Conservation (phyloP, 768 basidiomycete species). For the Antrodiella citrinella region DNA sequence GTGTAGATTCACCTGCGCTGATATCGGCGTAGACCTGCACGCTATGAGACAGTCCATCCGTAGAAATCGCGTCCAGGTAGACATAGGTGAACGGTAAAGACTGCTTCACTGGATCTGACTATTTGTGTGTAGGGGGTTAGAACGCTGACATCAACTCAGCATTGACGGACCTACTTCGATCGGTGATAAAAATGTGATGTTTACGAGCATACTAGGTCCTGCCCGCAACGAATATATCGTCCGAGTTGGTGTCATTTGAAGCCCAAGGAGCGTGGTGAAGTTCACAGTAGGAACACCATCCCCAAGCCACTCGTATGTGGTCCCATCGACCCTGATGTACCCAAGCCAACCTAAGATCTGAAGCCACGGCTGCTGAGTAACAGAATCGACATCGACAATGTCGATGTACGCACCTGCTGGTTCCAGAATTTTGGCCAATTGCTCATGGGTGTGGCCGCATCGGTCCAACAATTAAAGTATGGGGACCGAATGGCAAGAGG, state of each 20-base stretch:
- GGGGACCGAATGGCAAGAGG: slow-evolving; percentile 22
- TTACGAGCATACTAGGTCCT: slow-evolving; percentile 26
- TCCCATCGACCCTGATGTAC: slow-evolving; percentile 6
- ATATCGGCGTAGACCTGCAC: slow-evolving; percentile 33
- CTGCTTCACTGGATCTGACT: slow-evolving; percentile 28
- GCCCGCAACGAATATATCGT: slow-evolving; percentile 25
- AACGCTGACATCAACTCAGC: background rate
- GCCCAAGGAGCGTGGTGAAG: background rate
- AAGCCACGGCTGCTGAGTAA: background rate
- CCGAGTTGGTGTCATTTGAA: slow-evolving; percentile 27
- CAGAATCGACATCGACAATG: background rate
- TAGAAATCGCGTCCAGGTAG: slow-evolving; percentile 21
- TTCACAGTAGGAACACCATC: background rate
- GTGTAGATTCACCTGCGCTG: slow-evolving; percentile 24
- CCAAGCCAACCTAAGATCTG: slow-evolving; percentile 5
- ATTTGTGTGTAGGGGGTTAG: background rate
- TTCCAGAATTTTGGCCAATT: slow-evolving; percentile 14
- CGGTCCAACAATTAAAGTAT: slow-evolving; percentile 17
- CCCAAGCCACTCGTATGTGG: slow-evolving; percentile 13
- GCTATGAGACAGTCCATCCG: slow-evolving; percentile 24
- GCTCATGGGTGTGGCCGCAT: background rate
- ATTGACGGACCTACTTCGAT: slow-evolving; percentile 23
- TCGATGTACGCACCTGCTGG: background rate
- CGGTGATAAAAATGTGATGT: slow-evolving; percentile 30
- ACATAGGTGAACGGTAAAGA: slow-evolving; percentile 34